A percentile compares a stretch with the other conserved stretches of the same genome.
These are phyloP conservation scores for Striga hermonthica DNA, from an alignment of 305 asterid species.

Conservation along the genomic window DNA sequence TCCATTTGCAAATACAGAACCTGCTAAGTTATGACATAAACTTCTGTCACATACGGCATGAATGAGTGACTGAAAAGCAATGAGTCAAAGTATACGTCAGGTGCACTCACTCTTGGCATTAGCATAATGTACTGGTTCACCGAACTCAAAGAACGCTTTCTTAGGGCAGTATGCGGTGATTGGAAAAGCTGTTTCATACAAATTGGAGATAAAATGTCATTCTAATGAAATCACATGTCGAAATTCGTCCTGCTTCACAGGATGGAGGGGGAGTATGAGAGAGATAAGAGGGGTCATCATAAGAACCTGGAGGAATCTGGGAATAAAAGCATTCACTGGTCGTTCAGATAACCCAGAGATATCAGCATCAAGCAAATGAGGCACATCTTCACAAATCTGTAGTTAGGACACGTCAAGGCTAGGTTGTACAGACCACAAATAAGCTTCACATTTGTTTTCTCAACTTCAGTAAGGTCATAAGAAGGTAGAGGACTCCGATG, in stretches of 20 bases:
- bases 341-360: constrained; percentile 81
- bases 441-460: background rate
- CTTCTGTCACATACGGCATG: constrained; percentile 9
- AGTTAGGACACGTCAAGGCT: constrained; percentile 16
- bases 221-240: no score
- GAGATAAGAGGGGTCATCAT: constrained; percentile 7
- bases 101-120: constrained; percentile 74
- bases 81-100: background rate
- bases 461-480: background rate
- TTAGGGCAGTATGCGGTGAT: constrained; percentile 63
- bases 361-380: constrained; percentile 87
- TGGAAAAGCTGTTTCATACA: constrained; percentile 69
- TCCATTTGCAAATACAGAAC: constrained; percentile 75
- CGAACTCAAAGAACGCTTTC: constrained; percentile 78
- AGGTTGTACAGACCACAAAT: constrained; percentile 1
- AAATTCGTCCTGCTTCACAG: background rate
- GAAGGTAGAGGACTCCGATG: no score
- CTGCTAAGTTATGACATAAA: constrained; percentile 37
- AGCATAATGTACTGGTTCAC: constrained; percentile 89
- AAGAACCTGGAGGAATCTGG: constrained; percentile 86
- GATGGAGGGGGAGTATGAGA: constrained; percentile 19
- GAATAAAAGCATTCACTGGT: constrained; percentile 83
- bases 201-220: background rate
- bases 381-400: constrained; percentile 91
- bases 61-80: background rate